These are phyloP conservation scores for Candida frijolesensis DNA, from an alignment of 1,139 yeast species.

Conservation along the genomic window DNA sequence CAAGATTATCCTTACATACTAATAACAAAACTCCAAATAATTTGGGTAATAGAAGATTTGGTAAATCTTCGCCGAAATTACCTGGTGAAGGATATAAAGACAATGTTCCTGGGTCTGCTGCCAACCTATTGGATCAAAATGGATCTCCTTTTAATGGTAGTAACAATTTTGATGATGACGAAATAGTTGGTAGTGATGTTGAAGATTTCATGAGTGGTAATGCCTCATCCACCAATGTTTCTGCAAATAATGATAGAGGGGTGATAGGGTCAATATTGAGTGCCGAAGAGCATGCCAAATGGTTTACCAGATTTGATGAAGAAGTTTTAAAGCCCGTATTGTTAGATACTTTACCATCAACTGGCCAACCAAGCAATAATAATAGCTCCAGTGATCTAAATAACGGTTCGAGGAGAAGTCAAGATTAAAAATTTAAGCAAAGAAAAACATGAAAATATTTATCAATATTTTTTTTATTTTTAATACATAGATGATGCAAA, in stretches of 20 bases:
- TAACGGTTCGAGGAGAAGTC: slow-evolving; percentile 12
- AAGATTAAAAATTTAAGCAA: background rate
- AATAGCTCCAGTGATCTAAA: slow-evolving; percentile 8
- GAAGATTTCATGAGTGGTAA: slow-evolving; percentile 34
- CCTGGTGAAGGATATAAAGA: slow-evolving; percentile 11
- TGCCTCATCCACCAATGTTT: background rate
- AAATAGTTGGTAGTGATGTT: slow-evolving; percentile 37
- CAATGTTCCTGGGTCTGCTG: slow-evolving; percentile 7
- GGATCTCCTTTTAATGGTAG: slow-evolving; percentile 14
- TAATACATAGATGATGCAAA: slow-evolving; percentile 4
- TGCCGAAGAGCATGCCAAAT: slow-evolving; percentile 78
- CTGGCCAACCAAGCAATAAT: slow-evolving; percentile 6
- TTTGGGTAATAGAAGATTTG: slow-evolving; percentile 40
- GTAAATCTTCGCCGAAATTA: slow-evolving; percentile 10
- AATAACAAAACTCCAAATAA: slow-evolving; percentile 11
- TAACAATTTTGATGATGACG: slow-evolving; percentile 32
- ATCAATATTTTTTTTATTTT: background rate
- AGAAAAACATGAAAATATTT: background rate
- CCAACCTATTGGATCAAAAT: slow-evolving; percentile 10
- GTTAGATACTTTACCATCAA: slow-evolving; percentile 55
- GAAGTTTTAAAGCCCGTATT: slow-evolving; percentile 95
- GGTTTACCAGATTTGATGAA: slow-evolving; percentile 94
- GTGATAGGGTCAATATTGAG: slow-evolving; percentile 47
- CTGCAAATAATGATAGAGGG: slow-evolving; percentile 22
- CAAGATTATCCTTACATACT: slow-evolving; percentile 41